phyloP scores from a whole-genome alignment of 768 basidiomycete genomes.

The Pleurotus cornucopiae region DNA sequence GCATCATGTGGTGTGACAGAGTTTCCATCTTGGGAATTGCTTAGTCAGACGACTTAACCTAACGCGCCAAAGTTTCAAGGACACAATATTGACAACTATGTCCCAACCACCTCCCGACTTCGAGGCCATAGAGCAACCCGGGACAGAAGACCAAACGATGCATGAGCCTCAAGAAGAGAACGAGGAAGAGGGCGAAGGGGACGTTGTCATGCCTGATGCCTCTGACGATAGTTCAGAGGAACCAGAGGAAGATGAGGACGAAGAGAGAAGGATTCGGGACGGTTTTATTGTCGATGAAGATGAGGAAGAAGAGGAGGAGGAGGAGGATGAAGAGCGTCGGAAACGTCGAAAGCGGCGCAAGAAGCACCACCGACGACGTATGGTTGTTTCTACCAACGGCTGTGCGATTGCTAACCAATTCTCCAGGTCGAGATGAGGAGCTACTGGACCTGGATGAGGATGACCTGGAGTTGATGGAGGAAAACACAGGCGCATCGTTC shows the following conservation, averaged over 20 bases:
- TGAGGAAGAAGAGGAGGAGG: conserved; percentile 81
- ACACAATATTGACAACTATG: not conserved
- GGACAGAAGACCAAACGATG: conserved; percentile 57
- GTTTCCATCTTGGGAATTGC: not conserved
- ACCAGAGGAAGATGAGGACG: conserved; percentile 88
- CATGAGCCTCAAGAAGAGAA: conserved; percentile 40
- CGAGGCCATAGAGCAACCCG: not conserved
- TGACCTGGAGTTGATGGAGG: conserved; percentile 83
- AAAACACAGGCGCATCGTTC: conserved; percentile 83
- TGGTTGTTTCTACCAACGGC: conserved; percentile 16
- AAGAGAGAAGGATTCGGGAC: conserved; percentile 71
- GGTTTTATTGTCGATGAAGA: conserved; percentile 93
- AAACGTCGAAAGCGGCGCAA: conserved; percentile 61
- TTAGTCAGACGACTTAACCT: not conserved
- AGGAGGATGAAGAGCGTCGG: conserved; percentile 53
- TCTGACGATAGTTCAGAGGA: conserved; percentile 88
- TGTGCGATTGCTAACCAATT: conserved; percentile 6
- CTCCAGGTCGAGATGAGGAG: conserved; percentile 35
- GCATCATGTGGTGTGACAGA: too few relatives aligned
- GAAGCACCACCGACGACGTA: conserved; percentile 56
- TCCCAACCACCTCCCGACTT: conserved; percentile 3
- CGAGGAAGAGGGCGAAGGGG: conserved; percentile 55
- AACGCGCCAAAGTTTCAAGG: not conserved
- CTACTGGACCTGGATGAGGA: conserved; percentile 86
- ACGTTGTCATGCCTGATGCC: conserved; percentile 46